Evolutionary conservation across 129 eudicot species (phyloP).

Genomic region (Lonicera japonica): DNA sequence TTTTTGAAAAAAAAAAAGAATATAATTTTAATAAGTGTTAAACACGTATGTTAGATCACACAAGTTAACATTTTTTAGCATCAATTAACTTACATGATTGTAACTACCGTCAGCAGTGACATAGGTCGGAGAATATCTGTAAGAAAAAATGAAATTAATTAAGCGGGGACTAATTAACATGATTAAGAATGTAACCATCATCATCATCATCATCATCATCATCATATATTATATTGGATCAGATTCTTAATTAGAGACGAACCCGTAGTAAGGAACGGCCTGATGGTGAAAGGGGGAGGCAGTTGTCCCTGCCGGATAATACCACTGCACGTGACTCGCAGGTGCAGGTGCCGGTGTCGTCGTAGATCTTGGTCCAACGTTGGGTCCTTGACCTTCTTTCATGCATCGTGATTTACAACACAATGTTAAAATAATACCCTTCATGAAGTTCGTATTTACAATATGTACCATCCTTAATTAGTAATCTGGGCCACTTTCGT

Average conservation of each 20-base stretch:
- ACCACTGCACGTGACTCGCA: conserved; percentile 80
- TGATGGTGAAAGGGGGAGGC: conserved; percentile 47
- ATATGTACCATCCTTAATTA: background rate
- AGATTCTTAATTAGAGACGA: too few species aligned
- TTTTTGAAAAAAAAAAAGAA: too few species aligned
- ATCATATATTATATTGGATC: background rate
- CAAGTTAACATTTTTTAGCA: too few species aligned
- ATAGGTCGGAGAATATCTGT: conserved; percentile 71
- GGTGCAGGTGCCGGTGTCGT: conserved; percentile 54
- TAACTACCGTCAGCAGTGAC: conserved; percentile 67
- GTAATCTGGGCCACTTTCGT: too few species aligned
- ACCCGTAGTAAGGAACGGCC: conserved; percentile 68
- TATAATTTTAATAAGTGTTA: background rate
- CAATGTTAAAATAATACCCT: background rate
- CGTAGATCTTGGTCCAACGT: conserved; percentile 61
- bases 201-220: too few species aligned
- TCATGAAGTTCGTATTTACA: background rate
- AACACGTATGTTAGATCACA: background rate
- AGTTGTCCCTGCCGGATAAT: conserved; percentile 53
- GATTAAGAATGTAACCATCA: too few species aligned
- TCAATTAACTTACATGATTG: conserved; percentile 60
- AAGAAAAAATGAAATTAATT: background rate
- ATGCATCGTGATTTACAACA: conserved; percentile 8
- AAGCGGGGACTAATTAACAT: background rate
- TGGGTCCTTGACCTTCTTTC: conserved; percentile 29